These are phyloP conservation scores for Candida succiphila DNA, from an alignment of 805 yeast genomes.

Conservation along the genomic window DNA sequence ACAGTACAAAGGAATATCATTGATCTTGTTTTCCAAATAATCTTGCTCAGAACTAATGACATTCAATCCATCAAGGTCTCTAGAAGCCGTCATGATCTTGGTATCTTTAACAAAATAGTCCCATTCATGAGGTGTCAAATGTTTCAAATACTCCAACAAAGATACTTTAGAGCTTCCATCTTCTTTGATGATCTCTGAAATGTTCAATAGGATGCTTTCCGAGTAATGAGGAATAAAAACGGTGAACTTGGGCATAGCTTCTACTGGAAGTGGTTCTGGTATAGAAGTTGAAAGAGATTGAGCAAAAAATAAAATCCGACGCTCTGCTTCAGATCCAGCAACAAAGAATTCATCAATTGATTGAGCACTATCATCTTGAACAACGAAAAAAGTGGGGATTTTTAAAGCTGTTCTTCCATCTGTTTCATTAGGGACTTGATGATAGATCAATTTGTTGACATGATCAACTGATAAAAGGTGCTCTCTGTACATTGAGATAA, in stretches of 20 bases:
- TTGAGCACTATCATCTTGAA: conserved; percentile 36
- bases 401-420: conserved; percentile 25
- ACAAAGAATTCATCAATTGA: conserved; percentile 29
- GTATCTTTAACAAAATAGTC: conserved; percentile 69
- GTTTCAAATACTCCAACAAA: conserved; percentile 69
- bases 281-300: conserved; percentile 39
- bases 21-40: conserved; percentile 31
- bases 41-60: conserved; percentile 21
- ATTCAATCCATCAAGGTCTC: conserved; percentile 5
- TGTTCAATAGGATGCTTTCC: conserved; percentile 34
- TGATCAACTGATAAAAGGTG: conserved; percentile 43
- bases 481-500: conserved; percentile 45
- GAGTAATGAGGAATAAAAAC: conserved; percentile 44
- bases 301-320: conserved; percentile 44
- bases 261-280: conserved; percentile 37
- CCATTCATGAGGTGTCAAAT: conserved; percentile 72
- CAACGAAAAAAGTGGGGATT: conserved; percentile 36
- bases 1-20: conserved; percentile 61
- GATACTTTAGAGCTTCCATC: conserved; percentile 38
- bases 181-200: conserved; percentile 37
- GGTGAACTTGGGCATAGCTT: conserved; percentile 40
- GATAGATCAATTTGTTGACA: conserved; percentile 23
- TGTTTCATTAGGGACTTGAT: conserved; percentile 37
- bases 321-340: conserved; percentile 38
- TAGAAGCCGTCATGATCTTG: conserved; percentile 47